Conservation (phyloP, 2,329 filamentous ascomycete genomes). For the Alternaria sp. region DNA sequence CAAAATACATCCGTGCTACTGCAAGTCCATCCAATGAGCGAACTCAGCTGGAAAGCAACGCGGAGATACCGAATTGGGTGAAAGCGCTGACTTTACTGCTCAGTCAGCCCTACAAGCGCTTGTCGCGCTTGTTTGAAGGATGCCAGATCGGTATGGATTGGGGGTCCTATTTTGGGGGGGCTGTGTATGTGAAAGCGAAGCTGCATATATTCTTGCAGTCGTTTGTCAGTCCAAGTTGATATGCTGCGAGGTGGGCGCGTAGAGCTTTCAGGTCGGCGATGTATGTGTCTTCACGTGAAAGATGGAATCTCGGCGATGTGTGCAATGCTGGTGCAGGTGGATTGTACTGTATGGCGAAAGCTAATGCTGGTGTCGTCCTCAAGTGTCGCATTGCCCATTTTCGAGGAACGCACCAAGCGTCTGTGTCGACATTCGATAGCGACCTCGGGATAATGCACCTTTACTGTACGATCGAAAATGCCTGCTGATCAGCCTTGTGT, state of each 20-base stretch:
- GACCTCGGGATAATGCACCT: background rate
- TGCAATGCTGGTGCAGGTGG: background rate
- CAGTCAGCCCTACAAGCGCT: constrained; percentile 43
- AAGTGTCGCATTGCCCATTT: constrained; percentile 2
- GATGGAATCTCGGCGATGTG: background rate
- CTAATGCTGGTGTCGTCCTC: constrained; percentile 2
- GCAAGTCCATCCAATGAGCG: constrained; percentile 3
- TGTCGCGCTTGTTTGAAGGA: constrained; percentile 38
- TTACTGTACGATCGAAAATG: background rate
- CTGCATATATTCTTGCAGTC: constrained; percentile 21
- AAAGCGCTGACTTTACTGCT: constrained; percentile 14
- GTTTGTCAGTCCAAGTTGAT: constrained; percentile 1
- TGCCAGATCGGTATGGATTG: background rate
- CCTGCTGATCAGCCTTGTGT: constrained; percentile 5
- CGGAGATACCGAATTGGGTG: constrained; percentile 13
- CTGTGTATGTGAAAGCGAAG: constrained; percentile 20
- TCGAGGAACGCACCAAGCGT: constrained; percentile 4
- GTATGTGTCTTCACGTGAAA: background rate
- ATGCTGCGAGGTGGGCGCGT: constrained; percentile 24
- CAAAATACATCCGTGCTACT: constrained; percentile 17
- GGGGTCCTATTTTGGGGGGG: constrained; percentile 42
- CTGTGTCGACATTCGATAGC: background rate
- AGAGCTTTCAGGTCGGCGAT: constrained; percentile 10
- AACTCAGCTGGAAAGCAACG: background rate
- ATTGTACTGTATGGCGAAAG: background rate